Base-by-base conservation (phyloP, 1,139 yeast species). In the Yamadazyma atmosphaerica region DNA sequence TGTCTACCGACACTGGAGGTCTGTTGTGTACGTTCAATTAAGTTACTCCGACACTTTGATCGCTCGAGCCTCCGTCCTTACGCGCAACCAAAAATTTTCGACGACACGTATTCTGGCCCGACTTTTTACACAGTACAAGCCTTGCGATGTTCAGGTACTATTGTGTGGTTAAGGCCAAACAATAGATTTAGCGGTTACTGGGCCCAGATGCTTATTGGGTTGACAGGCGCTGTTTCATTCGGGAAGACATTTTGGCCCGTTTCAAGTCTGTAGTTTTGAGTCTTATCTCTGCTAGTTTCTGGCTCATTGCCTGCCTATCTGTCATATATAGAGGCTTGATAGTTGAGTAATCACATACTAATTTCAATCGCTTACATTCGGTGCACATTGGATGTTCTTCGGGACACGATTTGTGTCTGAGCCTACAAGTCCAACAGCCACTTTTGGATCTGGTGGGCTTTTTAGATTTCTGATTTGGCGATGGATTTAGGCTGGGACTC, bases 381-480 rank as follows among this genome's bases (percentile, higher is more conserved):
- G 58, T 54, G 52, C 88, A 81, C 9, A 44, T 50, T 1, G 86
- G 86, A 45, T 63, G 71, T 45, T 79, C 80, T 51, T 80, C 86
- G 0, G 83, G 71, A 49, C 88, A 81, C 42, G 81, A 73, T 52
- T 81, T 81, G 51, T 81, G 80, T 34, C 88, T 70, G 17, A 81
- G 60, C 42, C 87, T 56, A 52, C 87, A 81, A 4, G 83, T 81
- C 86, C 86, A 81, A 50, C 87, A 81, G 0, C 87, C 87, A 27
- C 63, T 67, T 45, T 74, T 74, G 1, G 83, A 79, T 11, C 28
- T 24, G 12, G 11, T 42, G 2, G 35, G 34, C 18, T 40, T 32
- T 23, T 33, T 23, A 12, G 11, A 8, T 23, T 23, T 11, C 11
- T 7, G 12, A 11, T 5, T 23, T 6, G 8, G 22, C 9, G 9